A percentile compares a stretch with the other conserved stretches of the same genome.
phyloP scores from a whole-genome alignment of 2,329 filamentous ascomycete genomes.

The Chaetomiaceae sp. region DNA sequence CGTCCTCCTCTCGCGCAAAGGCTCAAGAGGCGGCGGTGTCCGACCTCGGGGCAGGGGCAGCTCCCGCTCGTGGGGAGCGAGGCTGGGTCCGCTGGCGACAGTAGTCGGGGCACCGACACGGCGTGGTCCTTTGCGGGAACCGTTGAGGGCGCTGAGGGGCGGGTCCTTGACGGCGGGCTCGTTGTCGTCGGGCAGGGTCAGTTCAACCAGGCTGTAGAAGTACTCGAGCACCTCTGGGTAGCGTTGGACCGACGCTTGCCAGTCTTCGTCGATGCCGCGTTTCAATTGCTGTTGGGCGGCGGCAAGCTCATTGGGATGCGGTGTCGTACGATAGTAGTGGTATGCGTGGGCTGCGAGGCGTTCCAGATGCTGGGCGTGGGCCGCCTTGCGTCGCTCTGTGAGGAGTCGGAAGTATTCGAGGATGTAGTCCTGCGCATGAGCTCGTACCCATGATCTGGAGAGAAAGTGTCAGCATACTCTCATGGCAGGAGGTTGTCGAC shows the following conservation, averaged over 20 bases:
- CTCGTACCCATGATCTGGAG: constrained; percentile 57
- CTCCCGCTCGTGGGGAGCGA: constrained; percentile 28
- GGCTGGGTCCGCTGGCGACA: constrained; percentile 35
- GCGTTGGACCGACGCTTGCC: constrained; percentile 67
- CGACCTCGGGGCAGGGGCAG: constrained; percentile 31
- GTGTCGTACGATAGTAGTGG: constrained; percentile 53
- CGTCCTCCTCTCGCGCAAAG: constrained; percentile 36
- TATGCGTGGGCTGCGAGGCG: constrained; percentile 51
- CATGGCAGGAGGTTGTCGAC: background rate
- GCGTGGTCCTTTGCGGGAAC: constrained; percentile 43
- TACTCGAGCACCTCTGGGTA: constrained; percentile 82
- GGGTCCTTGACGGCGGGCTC: constrained; percentile 56
- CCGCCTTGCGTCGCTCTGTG: constrained; percentile 55
- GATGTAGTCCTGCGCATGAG: constrained; percentile 63
- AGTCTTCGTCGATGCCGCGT: constrained; percentile 72
- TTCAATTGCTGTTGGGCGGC: constrained; percentile 63
- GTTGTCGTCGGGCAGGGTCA: constrained; percentile 60
- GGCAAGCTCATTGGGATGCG: constrained; percentile 58
- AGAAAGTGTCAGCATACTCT: constrained; percentile 14
- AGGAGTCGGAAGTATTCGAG: constrained; percentile 60
- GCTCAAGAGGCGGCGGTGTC: constrained; percentile 35
- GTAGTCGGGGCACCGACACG: constrained; percentile 34
- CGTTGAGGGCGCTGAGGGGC: constrained; percentile 50
- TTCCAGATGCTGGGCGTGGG: constrained; percentile 52
- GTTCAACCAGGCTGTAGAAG: constrained; percentile 66